Base-by-base conservation (phyloP, 2,329 filamentous ascomycete genomes). In the Microcyclospora pomicola region DNA sequence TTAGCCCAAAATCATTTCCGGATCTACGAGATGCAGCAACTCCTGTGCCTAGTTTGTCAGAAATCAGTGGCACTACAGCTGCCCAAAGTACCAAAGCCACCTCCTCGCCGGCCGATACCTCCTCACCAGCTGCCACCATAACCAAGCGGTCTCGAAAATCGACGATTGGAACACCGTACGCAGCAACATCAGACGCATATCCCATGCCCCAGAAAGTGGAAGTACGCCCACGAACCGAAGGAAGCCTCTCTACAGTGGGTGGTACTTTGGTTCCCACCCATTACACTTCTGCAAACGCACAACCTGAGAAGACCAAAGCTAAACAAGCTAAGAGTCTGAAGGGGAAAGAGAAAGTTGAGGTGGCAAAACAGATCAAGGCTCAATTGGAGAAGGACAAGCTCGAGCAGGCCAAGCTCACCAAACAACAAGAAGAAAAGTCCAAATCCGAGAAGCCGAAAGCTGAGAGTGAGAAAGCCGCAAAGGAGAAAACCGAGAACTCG, bases 321-420 rank as follows among this genome's bases (percentile, higher is more conserved):
- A 34, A 9, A 35, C 30, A 49, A 16, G n/a, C 31, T 39, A 14
- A 15, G 34, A 10, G 49, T 9, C 31, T 42, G 9, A 46, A 13
- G 7, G 19, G 7, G 7, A 24, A 24, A 7, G 19, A 24, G 7
- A 24, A 24, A 24, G 19, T 24, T 5, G 19, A 24, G 19, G 7
- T 24, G 19, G 19, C 19, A 4, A 24, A 7, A 24, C 19, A 24
- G 19, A 24, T 24, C 30, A 15, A 31, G 6, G n/a, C 15, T 9
- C 4, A 14, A 50, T 3, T 43, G 52, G 15, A 41, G 42, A 33
- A 61, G 60, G 47, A 44, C 47, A 4, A 60, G 9, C 6, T 31
- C 60, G 24, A 73, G 9, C 16, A 70, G 50, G 66, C 68, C 7
- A 24, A 24, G 19, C 19, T 24, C 7, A 24, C 19, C 19, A 24